Conservation (phyloP, 345 rosid species). For the Eucalyptus rudis region DNA sequence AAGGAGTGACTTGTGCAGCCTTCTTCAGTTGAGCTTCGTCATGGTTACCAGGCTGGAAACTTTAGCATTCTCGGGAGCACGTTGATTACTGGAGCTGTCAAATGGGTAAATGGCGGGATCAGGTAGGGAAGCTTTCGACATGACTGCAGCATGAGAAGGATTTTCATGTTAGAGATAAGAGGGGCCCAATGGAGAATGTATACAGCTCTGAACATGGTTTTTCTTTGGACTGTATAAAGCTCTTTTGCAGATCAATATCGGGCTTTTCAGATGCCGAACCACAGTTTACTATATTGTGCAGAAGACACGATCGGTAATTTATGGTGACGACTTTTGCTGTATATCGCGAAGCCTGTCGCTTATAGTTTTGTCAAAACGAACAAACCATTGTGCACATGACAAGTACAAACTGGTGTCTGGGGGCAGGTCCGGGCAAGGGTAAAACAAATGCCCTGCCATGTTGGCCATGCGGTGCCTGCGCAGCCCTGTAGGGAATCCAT, state of each 20-base stretch:
- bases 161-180: neutral
- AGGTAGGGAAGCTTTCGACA: neutral
- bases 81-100: neutral
- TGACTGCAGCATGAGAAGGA: neutral
- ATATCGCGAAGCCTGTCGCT: neutral
- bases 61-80: neutral
- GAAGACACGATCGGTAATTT: neutral
- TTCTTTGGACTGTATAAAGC: neutral
- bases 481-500: neutral
- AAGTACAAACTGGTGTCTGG: neutral
- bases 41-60: neutral
- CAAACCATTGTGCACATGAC: neutral
- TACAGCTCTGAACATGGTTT: neutral
- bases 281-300: neutral
- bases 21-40: neutral
- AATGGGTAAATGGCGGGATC: neutral
- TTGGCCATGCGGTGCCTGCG: neutral
- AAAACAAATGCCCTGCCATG: neutral
- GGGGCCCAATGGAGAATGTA: too few relatives aligned
- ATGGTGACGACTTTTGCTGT: neutral
- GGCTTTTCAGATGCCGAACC: neutral
- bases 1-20: neutral
- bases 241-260: neutral
- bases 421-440: neutral
- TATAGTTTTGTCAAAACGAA: neutral